Evolutionary conservation across 768 basidiomycete genomes (phyloP).

Genomic region (Naematelia aurantialba): DNA sequence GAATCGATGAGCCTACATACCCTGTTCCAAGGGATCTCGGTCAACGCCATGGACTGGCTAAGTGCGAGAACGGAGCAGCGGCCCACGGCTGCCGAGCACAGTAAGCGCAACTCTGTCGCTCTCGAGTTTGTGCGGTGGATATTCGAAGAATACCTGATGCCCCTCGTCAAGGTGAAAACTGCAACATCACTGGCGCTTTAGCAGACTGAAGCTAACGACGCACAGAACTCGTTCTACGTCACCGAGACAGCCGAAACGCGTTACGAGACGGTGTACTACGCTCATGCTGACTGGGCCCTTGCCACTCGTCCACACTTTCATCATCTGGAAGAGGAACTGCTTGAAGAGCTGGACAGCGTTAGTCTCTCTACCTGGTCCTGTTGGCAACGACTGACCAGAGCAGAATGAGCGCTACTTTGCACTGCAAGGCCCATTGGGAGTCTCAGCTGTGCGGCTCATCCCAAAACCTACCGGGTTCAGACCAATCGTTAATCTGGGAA

Average conservation of each 20-base stretch:
- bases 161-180: constrained; percentile 73
- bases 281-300: constrained; percentile 87
- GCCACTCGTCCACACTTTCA: constrained; percentile 77
- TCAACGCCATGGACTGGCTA: constrained; percentile 76
- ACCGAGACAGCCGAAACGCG: constrained; percentile 85
- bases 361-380: constrained; percentile 19
- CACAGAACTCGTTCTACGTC: constrained; percentile 84
- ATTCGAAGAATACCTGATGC: constrained; percentile 76
- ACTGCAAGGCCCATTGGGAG: constrained; percentile 32
- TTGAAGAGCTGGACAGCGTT: constrained; percentile 68
- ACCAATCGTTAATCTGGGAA: constrained; percentile 79
- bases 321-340: constrained; percentile 66
- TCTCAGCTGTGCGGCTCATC: constrained; percentile 59
- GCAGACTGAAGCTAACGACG: background rate
- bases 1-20: constrained; percentile 75
- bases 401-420: constrained; percentile 30
- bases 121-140: constrained; percentile 94
- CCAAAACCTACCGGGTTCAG: constrained; percentile 94
- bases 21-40: constrained; percentile 70
- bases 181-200: constrained; percentile 18
- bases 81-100: constrained; percentile 60
- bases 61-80: constrained; percentile 47
- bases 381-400: constrained; percentile 1
- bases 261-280: constrained; percentile 81
- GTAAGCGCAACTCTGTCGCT: constrained; percentile 73